A percentile compares a stretch with the other conserved stretches of the same genome.
These are phyloP conservation scores for Powellomyces hirtus DNA, from an alignment of 192 early-diverging fungal species.

Conservation along the genomic window DNA sequence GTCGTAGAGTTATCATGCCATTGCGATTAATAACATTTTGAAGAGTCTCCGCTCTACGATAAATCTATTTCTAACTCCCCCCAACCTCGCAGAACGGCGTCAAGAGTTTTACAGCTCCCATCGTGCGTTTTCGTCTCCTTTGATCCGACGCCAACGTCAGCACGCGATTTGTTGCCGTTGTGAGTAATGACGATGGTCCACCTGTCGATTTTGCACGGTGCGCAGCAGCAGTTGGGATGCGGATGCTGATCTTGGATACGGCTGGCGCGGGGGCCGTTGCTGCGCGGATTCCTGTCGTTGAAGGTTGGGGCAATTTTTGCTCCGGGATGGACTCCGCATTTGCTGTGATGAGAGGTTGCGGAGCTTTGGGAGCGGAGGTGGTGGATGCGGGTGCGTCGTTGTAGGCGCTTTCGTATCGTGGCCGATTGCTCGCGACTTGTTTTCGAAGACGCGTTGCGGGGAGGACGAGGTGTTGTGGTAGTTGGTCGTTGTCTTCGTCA, in stretches of 20 bases:
- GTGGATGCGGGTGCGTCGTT: not conserved
- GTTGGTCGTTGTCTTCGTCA: not conserved
- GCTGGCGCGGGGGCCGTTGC: not conserved
- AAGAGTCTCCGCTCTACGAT: no score
- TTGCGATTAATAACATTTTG: no score
- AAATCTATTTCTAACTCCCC: no score
- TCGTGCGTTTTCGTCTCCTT: no score
- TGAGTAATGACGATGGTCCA: no score
- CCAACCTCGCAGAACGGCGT: no score
- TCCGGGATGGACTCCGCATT: not conserved
- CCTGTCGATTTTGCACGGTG: no score
- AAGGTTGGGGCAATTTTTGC: not conserved
- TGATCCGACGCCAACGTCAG: no score
- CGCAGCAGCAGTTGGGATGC: not conserved
- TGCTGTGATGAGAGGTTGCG: not conserved
- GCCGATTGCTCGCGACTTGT: not conserved
- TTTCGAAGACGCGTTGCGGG: not conserved
- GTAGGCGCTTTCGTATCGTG: not conserved
- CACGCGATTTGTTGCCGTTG: no score
- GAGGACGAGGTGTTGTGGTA: not conserved
- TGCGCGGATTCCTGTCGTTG: not conserved
- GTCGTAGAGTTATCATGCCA: no score
- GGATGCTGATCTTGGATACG: constrained; percentile 3
- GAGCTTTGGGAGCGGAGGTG: not conserved
- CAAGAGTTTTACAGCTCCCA: no score